Base-by-base conservation (phyloP, 441 rosid genomes). In the Erysimum cheiri region DNA sequence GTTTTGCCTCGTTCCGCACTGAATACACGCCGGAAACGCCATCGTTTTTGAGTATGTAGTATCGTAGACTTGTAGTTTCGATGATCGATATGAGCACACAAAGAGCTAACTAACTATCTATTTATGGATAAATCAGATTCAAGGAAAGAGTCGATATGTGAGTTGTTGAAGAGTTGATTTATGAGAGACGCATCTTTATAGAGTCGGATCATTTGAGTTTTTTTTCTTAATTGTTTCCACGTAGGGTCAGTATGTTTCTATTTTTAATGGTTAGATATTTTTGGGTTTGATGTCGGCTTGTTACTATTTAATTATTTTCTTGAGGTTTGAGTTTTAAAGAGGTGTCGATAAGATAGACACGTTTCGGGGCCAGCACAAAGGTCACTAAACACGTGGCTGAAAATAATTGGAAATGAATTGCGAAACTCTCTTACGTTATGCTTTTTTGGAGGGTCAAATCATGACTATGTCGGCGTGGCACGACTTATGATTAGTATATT, bases 1-100 rank as follows among this genome's bases (percentile, higher is more conserved):
- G 75, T 90, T 90, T 71, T 83, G 78, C 0, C 73, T 24, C 19
- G 83, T 85, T 6, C 92, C 92, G 17, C 97, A 87, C 58, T 90
- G 84, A 19, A 90, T 63, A 15, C 97, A 87, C 14, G 83, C 41
- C 9, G 93, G 90, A 58, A 87, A 75, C 70, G 10, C 70, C 78
- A 69, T 75, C 14, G 2, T 32, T 70, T n/a, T 15, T 2, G 9
- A 22, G 7, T 46, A 28, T 17, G 26, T n/a, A 7, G 14, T 39
- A 4, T 12, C 4, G 43, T 12, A 5, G 10, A 19, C 22, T 19
- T 19, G 22, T 33, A 44, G 8, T 37, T 33, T 24, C 10, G 64
- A 36, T 32, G 4, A 10, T 26, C 48, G 8, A 12, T 29, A 26
- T 41, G 24, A 43, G 2, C 19, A n/a, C 8, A 29, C 6, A 28